Percentiles rank a stretch among this genome's conserved stretches.
phyloP scores from a whole-genome alignment of 164 flowering plant genomes.

The Nelumbo lutea region DNA sequence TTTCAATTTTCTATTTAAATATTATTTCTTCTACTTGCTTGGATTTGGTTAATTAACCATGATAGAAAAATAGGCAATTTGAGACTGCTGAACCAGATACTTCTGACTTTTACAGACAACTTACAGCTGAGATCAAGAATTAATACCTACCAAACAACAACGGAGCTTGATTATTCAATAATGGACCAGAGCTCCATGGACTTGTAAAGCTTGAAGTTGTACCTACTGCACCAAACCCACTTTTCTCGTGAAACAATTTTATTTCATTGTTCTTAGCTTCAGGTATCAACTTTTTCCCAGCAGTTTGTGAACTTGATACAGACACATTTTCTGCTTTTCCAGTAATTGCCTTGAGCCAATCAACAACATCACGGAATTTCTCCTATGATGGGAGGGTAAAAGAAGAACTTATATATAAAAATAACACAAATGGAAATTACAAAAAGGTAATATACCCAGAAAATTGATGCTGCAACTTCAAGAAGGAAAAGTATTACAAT shows the following conservation, averaged over 20 bases:
- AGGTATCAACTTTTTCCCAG: slow-evolving; percentile 32
- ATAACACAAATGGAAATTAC: neutral
- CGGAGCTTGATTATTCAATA: slow-evolving; percentile 32
- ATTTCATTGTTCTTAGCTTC: slow-evolving; percentile 33
- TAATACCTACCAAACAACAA: slow-evolving; percentile 48
- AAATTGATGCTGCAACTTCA: neutral
- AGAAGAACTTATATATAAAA: neutral
- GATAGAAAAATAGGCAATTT: neutral
- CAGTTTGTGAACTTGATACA: slow-evolving; percentile 17
- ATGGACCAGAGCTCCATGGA: slow-evolving; percentile 42
- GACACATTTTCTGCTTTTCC: slow-evolving; percentile 35
- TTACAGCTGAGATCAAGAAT: slow-evolving; percentile 3
- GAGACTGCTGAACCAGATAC: neutral
- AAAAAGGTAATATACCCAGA: neutral
- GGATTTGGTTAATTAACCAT: neutral
- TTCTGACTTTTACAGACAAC: no score
- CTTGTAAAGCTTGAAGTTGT: slow-evolving; percentile 32
- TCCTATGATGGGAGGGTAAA: slow-evolving; percentile 41
- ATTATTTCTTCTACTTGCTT: neutral
- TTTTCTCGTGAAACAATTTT: slow-evolving; percentile 27
- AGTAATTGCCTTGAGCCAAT: slow-evolving; percentile 78
- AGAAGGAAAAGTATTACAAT: neutral
- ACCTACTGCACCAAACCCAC: slow-evolving; percentile 25
- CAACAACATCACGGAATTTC: slow-evolving; percentile 80
- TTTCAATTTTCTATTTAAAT: neutral